Evolutionary conservation across 176 grass and related monocot genomes (phyloP), one percentile per base, ranked within the genome.

Genomic region (Rhynchospora tenuis): DNA sequence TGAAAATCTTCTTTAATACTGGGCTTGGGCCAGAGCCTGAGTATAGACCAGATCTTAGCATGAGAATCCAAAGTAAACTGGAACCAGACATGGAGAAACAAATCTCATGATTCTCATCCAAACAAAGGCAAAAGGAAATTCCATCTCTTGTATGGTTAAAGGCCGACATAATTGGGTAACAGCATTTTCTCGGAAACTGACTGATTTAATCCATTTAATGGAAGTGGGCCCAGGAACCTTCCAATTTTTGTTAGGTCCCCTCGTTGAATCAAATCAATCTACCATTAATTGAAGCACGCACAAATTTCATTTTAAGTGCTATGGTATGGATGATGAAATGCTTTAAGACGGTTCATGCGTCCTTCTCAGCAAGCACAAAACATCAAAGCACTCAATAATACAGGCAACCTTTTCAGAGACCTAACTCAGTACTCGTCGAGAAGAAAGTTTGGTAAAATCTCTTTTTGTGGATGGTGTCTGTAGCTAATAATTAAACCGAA

Each of bases 71-170:
- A 38, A 38, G 1, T 38, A 38, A 38, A 33, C 31, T 33, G 31
- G 2, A 33, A 33, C 31, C 31, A 33, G 31, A 33, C 31, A 0
- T 38, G 33, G 33, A 38, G 33, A 38, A 2, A 38, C 33, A 38
- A 38, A 38, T n/a, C n/a, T n/a, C n/a, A n/a, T n/a, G n/a, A n/a
- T n/a, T n/a, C n/a, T n/a, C n/a, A n/a, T 6, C 20, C 70, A 73
- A 23, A 71, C 19, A 22, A 12, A 4, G 24, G 0, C 44, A 0
- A 73, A 10, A 73, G 45, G 59, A 10, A 66, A 62, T 29, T 27
- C 46, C n/a, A 45, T 52, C 60, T 48, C 46, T 11, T 82, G 79
- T 66, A 82, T 28, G 79, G 79, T 82, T 66, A 64, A 66, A 51
- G 31, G 31, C 79, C 79, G 60, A 82, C 79, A 82, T 15, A 13